Percentiles rank a stretch among this genome's conserved stretches.
Conservation (phyloP, 257 asterid genomes). For the Verbascum thapsus region DNA sequence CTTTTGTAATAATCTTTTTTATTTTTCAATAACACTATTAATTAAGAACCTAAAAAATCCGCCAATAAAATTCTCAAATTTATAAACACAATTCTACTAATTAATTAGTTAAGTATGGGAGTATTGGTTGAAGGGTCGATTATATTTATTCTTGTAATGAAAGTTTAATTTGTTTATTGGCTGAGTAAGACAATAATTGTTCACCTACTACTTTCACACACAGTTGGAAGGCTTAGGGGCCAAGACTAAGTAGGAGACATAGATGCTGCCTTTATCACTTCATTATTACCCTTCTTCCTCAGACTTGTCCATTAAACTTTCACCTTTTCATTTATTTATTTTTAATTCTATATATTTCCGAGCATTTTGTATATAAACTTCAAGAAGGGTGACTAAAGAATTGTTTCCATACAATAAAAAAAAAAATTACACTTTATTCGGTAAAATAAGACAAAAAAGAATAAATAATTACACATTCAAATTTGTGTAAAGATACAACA, state of each 20-base stretch:
- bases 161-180: slow-evolving; percentile 37
- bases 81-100: too few species aligned
- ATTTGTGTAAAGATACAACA: too few species aligned
- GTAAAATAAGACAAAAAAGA: too few species aligned
- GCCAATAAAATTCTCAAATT: background rate
- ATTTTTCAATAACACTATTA: slow-evolving; percentile 8
- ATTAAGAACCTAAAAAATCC: background rate
- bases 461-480: slow-evolving; percentile 8
- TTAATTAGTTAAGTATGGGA: too few species aligned
- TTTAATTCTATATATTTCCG: background rate
- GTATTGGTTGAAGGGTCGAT: slow-evolving; percentile 47
- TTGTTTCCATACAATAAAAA: too few species aligned
- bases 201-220: slow-evolving; percentile 58
- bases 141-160: slow-evolving; percentile 17
- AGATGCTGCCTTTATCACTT: slow-evolving; percentile 38
- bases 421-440: too few species aligned
- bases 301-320: slow-evolving; percentile 45
- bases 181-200: slow-evolving; percentile 44
- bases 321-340: slow-evolving; percentile 15
- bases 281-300: slow-evolving; percentile 36
- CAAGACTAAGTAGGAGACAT: slow-evolving; percentile 60
- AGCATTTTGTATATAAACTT: too few species aligned
- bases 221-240: slow-evolving; percentile 44
- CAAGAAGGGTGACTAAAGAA: too few species aligned
- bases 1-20: background rate